A percentile compares a stretch with the other conserved stretches of the same genome.
Evolutionary conservation across 345 rosid genomes (phyloP).

Genomic region (Cardamine chenopodiifolia): DNA sequence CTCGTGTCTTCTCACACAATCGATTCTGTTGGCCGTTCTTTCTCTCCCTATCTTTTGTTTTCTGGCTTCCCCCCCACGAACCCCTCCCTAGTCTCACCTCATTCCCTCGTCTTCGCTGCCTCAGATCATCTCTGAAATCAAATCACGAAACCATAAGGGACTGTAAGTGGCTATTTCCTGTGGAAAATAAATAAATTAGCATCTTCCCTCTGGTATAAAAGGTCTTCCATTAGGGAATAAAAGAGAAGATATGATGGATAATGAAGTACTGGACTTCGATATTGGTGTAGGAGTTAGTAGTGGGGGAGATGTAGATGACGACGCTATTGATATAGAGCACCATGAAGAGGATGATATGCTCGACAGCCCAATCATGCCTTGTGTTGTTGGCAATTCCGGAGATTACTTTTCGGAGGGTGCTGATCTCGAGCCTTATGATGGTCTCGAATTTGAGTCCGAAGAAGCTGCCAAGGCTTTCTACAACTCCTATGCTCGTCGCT

Average conservation of each 20-base stretch:
- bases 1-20: not conserved
- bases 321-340: constrained; percentile 46
- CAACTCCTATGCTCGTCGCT: constrained; percentile 63
- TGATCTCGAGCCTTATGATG: constrained; percentile 67
- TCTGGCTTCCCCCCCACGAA: not conserved
- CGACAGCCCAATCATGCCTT: constrained; percentile 43
- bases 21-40: not conserved
- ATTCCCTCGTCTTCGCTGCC: constrained; percentile 11
- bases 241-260: constrained; percentile 35
- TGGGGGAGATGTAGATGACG: constrained; percentile 48
- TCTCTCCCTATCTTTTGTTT: not conserved
- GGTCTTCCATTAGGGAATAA: not conserved
- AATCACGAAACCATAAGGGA: not conserved
- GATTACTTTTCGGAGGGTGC: constrained; percentile 44
- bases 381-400: constrained; percentile 24
- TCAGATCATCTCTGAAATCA: not conserved
- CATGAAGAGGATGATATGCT: constrained; percentile 51
- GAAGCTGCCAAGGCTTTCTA: constrained; percentile 70
- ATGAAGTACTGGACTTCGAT: constrained; percentile 51
- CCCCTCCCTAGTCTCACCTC: not conserved
- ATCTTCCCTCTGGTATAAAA: not conserved
- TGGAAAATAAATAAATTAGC: too few relatives aligned
- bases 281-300: constrained; percentile 50
- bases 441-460: constrained; percentile 69
- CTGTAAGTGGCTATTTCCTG: constrained; percentile 21